Evolutionary conservation across 73 alveolate species (phyloP).

Genomic region (Breviolum minutum): DNA sequence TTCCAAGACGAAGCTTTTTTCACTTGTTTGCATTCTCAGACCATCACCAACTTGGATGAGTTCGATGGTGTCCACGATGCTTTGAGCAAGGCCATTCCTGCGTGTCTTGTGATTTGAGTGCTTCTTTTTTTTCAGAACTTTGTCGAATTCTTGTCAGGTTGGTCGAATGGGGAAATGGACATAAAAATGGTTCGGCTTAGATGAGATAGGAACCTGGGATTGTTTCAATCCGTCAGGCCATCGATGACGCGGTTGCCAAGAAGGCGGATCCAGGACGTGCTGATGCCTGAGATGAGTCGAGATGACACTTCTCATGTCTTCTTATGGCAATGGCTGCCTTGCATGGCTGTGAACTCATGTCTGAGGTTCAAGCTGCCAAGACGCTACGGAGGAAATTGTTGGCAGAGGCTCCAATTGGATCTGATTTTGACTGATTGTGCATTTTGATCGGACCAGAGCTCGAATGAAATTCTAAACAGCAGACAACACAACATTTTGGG

Average conservation of each 20-base stretch:
- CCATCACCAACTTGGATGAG: slow-evolving; percentile 92
- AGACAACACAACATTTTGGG: not conserved
- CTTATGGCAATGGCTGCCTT: not conserved
- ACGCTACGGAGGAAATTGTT: slow-evolving; percentile 80
- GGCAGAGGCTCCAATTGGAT: slow-evolving; percentile 4
- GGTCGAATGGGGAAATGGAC: no score
- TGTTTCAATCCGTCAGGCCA: slow-evolving; percentile 7
- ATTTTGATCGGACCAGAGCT: not conserved
- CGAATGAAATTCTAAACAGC: not conserved
- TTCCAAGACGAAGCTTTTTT: not conserved
- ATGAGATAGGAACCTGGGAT: not conserved
- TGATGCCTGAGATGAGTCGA: not conserved
- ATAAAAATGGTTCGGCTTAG: no score
- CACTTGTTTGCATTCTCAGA: slow-evolving; percentile 12
- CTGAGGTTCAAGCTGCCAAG: slow-evolving; percentile 91
- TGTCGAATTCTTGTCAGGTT: no score
- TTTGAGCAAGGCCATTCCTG: slow-evolving; percentile 42
- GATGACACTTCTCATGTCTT: not conserved
- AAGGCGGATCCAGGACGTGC: slow-evolving; percentile 84
- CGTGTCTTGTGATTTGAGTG: not conserved
- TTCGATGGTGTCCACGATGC: slow-evolving; percentile 87
- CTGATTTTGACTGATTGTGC: no score
- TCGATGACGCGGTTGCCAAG: slow-evolving; percentile 80
- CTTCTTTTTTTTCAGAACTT: not conserved
- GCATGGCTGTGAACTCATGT: not conserved